Evolutionary conservation across 768 basidiomycete species (phyloP).

Genomic region (Chalciporus sphaerocephalus): DNA sequence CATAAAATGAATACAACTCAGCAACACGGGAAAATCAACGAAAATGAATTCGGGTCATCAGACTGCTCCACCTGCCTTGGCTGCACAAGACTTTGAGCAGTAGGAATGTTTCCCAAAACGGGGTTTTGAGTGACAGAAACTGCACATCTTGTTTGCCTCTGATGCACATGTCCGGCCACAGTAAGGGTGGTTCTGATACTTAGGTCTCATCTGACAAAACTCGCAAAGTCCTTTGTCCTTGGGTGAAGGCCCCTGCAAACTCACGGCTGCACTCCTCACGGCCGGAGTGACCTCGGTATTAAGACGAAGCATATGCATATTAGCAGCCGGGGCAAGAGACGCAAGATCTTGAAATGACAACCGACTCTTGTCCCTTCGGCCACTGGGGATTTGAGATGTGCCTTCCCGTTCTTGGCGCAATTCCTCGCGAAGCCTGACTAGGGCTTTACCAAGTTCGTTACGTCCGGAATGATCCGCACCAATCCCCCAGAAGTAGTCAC

Average conservation of each 20-base stretch:
- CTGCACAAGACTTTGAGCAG: conserved; percentile 32
- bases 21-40: not conserved
- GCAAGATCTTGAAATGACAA: conserved; percentile 32
- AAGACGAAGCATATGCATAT: conserved; percentile 4
- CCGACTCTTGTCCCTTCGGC: conserved; percentile 26
- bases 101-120: conserved; percentile 33
- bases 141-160: conserved; percentile 35
- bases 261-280: conserved; percentile 1
- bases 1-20: not conserved
- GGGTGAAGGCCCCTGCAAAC: conserved; percentile 3
- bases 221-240: conserved; percentile 26
- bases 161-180: conserved; percentile 64
- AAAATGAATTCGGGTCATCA: conserved; percentile 3
- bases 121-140: conserved; percentile 28
- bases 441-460: conserved; percentile 71
- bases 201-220: conserved; percentile 55
- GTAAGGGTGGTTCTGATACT: conserved; percentile 54
- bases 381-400: conserved; percentile 26
- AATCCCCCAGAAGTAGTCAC: conserved; percentile 76
- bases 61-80: conserved; percentile 17
- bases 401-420: conserved; percentile 37
- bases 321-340: conserved; percentile 14
- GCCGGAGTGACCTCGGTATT: conserved; percentile 1
- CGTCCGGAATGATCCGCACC: conserved; percentile 62
- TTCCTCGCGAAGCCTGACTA: conserved; percentile 56